phyloP scores from a whole-genome alignment of 2,329 filamentous ascomycete genomes.

The Aspergillus sp. region DNA sequence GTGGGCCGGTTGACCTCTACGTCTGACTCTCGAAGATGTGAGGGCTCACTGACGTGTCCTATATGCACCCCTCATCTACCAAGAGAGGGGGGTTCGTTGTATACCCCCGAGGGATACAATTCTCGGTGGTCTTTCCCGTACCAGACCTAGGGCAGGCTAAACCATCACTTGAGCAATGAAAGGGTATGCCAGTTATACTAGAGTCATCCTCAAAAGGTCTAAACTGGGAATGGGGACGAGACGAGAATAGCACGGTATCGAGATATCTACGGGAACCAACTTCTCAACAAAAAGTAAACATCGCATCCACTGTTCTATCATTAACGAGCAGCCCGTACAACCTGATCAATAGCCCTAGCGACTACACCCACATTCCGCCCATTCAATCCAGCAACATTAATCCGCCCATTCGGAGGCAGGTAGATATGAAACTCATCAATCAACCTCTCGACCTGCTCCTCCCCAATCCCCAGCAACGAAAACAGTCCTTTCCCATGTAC shows the following conservation, averaged over 20 bases:
- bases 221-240: neutral
- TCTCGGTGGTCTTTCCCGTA: neutral
- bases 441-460: slow-evolving; percentile 31
- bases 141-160: neutral
- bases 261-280: neutral
- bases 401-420: slow-evolving; percentile 34
- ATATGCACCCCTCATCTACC: no score
- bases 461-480: slow-evolving; percentile 36
- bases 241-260: neutral
- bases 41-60: no score
- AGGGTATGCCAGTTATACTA: no score
- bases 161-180: no score
- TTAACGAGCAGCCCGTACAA: neutral
- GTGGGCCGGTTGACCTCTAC: no score
- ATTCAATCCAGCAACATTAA: slow-evolving; percentile 34
- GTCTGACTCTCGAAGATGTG: no score
- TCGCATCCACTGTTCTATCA: no score
- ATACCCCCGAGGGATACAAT: neutral
- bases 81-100: neutral
- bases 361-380: slow-evolving; percentile 17
- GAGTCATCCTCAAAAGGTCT: no score
- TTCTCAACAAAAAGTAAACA: neutral
- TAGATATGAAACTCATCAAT: slow-evolving; percentile 37
- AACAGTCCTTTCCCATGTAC: slow-evolving; percentile 44
- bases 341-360: slow-evolving; percentile 15